These are phyloP conservation scores for Phytopythium helicoides DNA, from an alignment of 352 stramenopile species.

Conservation along the genomic window DNA sequence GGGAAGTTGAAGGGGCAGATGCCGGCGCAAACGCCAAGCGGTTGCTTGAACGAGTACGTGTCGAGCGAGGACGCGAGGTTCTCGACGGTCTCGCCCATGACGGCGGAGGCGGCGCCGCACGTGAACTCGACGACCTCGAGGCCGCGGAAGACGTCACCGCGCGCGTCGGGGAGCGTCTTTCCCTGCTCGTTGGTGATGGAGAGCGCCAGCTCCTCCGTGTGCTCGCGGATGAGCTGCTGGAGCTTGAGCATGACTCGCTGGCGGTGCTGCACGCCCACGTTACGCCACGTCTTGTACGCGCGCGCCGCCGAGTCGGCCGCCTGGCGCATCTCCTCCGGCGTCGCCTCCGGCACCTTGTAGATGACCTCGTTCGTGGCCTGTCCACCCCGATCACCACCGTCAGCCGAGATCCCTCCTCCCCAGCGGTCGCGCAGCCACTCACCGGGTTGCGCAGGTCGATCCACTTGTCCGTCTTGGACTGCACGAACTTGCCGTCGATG, in stretches of 20 bases:
- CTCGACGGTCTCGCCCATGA: conserved; percentile 95
- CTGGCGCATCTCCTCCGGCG: conserved; percentile 83
- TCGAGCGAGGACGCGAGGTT: conserved; percentile 92
- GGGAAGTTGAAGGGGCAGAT: conserved; percentile 97
- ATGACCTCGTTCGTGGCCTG: conserved; percentile 89
- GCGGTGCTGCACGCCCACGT: conserved; percentile 92
- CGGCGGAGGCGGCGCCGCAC: conserved; percentile 72
- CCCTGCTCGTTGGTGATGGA: conserved; percentile 93
- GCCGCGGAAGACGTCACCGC: conserved; percentile 96
- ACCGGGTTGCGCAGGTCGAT: conserved; percentile 91
- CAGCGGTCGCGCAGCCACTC: too few species aligned
- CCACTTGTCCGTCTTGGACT: conserved; percentile 90
- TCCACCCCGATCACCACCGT: too few species aligned
- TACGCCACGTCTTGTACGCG: conserved; percentile 93
- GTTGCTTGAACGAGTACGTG: conserved; percentile 96
- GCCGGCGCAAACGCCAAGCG: conserved; percentile 92
- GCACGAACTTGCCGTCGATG: conserved; percentile 92
- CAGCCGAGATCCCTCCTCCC: too few species aligned
- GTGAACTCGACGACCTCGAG: conserved; percentile 87
- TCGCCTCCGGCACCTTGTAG: conserved; percentile 84
- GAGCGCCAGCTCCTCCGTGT: conserved; percentile 93
- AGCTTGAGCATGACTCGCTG: conserved; percentile 96
- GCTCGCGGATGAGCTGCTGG: conserved; percentile 93
- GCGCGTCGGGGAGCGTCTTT: conserved; percentile 94
- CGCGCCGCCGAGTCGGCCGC: conserved; percentile 72